A percentile compares a stretch with the other conserved stretches of the same genome.
phyloP scores from a whole-genome alignment of 2,329 filamentous ascomycete species.

The Penicillium sumatraense region DNA sequence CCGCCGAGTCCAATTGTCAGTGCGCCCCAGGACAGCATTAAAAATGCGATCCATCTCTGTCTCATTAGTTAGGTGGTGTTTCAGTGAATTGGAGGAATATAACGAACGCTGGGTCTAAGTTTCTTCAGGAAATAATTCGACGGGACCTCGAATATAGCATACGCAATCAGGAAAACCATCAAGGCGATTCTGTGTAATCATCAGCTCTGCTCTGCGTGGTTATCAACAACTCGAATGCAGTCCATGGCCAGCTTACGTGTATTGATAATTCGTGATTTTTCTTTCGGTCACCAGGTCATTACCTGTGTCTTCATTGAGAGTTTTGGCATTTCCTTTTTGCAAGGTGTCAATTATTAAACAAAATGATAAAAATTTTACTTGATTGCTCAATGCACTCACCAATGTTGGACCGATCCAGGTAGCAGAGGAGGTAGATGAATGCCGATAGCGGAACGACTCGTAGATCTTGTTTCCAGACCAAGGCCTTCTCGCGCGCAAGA shows the following conservation, averaged over 20 bases:
- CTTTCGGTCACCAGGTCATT: slow-evolving; percentile 42
- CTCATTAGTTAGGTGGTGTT: slow-evolving; percentile 7
- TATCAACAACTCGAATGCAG: too few species aligned
- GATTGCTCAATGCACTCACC: slow-evolving; percentile 13
- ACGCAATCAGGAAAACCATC: slow-evolving; percentile 41
- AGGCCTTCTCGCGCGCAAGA: slow-evolving; percentile 32
- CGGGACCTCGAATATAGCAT: slow-evolving; percentile 27
- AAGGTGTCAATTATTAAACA: too few species aligned
- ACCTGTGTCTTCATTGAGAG: slow-evolving; percentile 42
- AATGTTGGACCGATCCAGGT: slow-evolving; percentile 39
- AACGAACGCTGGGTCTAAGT: slow-evolving; percentile 5
- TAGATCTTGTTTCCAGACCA: slow-evolving; percentile 64
- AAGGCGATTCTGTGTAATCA: slow-evolving; percentile 29
- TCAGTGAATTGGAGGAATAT: not conserved
- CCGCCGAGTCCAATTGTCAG: slow-evolving; percentile 16
- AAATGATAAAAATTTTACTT: not conserved
- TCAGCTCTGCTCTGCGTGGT: too few species aligned
- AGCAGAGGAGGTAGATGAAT: slow-evolving; percentile 37
- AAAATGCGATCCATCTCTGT: slow-evolving; percentile 44
- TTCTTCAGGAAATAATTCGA: slow-evolving; percentile 24
- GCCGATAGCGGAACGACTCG: slow-evolving; percentile 64
- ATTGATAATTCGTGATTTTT: slow-evolving; percentile 4
- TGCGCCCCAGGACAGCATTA: slow-evolving; percentile 19
- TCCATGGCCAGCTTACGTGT: not conserved
- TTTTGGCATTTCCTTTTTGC: slow-evolving; percentile 45